A percentile compares a stretch with the other conserved stretches of the same genome.
Evolutionary conservation across 208 protist genomes (phyloP).

Genomic region (Histomonas meleagridis): DNA sequence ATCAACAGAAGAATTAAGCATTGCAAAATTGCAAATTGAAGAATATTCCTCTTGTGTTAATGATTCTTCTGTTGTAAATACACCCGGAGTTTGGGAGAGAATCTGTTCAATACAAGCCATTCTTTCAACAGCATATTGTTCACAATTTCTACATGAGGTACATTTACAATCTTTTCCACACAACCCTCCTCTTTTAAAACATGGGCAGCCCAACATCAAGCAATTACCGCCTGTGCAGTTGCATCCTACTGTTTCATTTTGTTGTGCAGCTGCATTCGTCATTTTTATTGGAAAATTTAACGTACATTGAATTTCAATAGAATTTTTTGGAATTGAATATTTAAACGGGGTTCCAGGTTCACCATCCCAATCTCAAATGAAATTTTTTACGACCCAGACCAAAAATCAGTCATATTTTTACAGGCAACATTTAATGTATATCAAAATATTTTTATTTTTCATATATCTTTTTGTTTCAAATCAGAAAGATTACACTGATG

Average conservation of each 20-base stretch:
- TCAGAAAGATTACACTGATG: too few relatives aligned
- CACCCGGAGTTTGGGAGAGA: background rate
- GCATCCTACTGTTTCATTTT: background rate
- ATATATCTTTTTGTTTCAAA: too few relatives aligned
- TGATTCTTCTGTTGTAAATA: background rate
- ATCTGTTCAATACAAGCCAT: background rate
- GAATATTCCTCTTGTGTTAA: background rate
- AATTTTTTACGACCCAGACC: too few relatives aligned
- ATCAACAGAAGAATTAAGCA: conserved; percentile 13
- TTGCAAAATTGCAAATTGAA: conserved; percentile 20
- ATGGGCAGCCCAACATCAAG: background rate
- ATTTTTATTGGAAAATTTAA: too few relatives aligned
- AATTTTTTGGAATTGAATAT: too few relatives aligned
- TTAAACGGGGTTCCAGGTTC: too few relatives aligned
- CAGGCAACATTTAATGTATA: too few relatives aligned
- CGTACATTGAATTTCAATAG: too few relatives aligned
- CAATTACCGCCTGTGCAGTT: background rate
- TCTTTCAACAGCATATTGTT: background rate
- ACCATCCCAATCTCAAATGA: too few relatives aligned
- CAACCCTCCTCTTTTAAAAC: background rate
- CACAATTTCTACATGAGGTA: background rate
- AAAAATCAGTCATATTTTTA: too few relatives aligned
- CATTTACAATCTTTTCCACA: background rate
- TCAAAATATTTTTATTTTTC: too few relatives aligned
- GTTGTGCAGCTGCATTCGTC: too few relatives aligned